Evolutionary conservation across 208 protist species (phyloP).

Genomic region (Wallacemonas sp.): DNA sequence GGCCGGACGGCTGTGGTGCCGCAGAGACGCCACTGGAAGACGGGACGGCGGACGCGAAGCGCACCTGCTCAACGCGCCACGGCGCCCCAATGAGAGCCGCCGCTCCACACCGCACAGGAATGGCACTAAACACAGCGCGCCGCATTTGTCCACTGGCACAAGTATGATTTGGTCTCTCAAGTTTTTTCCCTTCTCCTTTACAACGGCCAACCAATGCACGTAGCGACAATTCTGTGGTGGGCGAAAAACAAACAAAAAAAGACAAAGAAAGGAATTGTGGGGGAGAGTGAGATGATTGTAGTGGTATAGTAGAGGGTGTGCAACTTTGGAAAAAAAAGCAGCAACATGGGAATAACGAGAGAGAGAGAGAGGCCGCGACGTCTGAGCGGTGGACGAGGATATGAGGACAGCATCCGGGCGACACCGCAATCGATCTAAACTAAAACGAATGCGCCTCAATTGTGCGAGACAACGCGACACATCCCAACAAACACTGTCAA

Average conservation of each 20-base stretch:
- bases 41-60: not conserved
- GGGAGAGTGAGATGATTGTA: no score
- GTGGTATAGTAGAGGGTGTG: no score
- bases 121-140: not conserved
- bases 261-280: no score
- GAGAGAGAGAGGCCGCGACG: not conserved
- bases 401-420: not conserved
- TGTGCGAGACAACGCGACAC: no score
- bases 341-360: not conserved
- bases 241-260: no score
- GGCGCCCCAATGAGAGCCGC: not conserved
- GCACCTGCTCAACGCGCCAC: not conserved
- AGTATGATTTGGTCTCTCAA: not conserved
- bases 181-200: no score
- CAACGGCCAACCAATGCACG: no score
- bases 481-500: no score
- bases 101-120: not conserved
- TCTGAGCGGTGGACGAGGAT: not conserved
- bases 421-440: no score
- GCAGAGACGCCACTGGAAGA: not conserved
- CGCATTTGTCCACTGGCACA: not conserved
- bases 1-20: no score
- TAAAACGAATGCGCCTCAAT: no score
- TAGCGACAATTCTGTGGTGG: no score
- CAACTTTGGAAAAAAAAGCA: constrained; percentile 10